Percentiles rank a stretch among this genome's conserved stretches.
Conservation (phyloP, 345 rosid genomes). For the Populus pruinosa region DNA sequence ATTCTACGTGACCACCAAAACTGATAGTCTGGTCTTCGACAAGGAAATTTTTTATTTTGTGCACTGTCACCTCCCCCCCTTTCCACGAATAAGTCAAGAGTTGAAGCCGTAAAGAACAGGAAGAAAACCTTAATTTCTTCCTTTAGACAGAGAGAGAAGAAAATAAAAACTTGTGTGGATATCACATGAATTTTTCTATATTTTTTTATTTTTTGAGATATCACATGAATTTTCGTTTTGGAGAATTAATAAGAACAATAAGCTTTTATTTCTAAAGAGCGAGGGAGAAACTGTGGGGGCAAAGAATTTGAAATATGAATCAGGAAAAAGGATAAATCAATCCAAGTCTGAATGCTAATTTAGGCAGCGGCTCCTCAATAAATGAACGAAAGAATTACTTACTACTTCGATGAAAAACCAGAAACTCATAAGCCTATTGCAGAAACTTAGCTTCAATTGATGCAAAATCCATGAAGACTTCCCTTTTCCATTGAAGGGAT, state of each 20-base stretch:
- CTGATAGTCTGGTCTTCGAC: background rate
- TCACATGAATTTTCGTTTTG: background rate
- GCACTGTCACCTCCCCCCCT: background rate
- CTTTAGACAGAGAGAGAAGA: no score
- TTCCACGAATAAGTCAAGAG: background rate
- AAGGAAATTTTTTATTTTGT: background rate
- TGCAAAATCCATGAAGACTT: background rate
- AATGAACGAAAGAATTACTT: background rate
- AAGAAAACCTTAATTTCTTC: no score
- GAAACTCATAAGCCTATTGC: slow-evolving; percentile 10
- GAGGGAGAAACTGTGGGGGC: background rate
- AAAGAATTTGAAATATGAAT: background rate
- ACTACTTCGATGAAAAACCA: slow-evolving; percentile 17
- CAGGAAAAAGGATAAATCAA: background rate
- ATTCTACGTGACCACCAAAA: background rate
- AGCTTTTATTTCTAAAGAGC: background rate
- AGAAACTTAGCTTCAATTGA: slow-evolving; percentile 6
- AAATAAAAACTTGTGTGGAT: no score
- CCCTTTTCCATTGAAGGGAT: background rate
- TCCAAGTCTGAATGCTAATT: slow-evolving; percentile 1
- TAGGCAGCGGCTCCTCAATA: slow-evolving; percentile 11
- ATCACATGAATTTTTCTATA: no score
- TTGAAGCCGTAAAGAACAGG: background rate
- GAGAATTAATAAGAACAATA: background rate
- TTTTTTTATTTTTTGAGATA: background rate